phyloP scores from a whole-genome alignment of 1,284 basidiomycete species.

The Apiotrichum sp. region DNA sequence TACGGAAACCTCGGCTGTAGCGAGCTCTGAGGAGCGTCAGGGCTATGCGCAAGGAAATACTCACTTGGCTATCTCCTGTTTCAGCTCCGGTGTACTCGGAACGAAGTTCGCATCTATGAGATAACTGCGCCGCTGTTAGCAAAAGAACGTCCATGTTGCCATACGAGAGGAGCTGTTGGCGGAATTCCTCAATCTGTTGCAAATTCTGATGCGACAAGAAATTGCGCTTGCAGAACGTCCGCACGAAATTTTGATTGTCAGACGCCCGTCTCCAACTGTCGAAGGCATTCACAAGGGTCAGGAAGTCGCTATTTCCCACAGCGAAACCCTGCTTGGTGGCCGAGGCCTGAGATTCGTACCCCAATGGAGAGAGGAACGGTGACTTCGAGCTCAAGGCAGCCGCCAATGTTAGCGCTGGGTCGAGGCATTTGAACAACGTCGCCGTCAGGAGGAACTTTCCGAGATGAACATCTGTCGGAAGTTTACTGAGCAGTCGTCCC shows the following conservation, averaged over 20 bases:
- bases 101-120: conserved; percentile 86
- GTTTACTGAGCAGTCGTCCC: conserved; percentile 80
- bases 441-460: conserved; percentile 87
- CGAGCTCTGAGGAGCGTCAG: conserved; percentile 55
- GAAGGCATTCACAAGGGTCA: conserved; percentile 89
- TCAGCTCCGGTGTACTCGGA: conserved; percentile 59
- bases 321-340: conserved; percentile 76
- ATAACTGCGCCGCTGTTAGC: conserved; percentile 34
- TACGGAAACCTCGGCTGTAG: conserved; percentile 62
- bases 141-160: conserved; percentile 13
- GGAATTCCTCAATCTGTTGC: conserved; percentile 92
- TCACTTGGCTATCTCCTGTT: conserved; percentile 67
- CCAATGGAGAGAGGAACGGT: conserved; percentile 85
- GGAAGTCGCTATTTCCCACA: conserved; percentile 86
- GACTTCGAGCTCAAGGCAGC: conserved; percentile 89
- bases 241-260: conserved; percentile 56
- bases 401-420: conserved; percentile 92
- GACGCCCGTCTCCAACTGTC: conserved; percentile 78
- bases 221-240: conserved; percentile 74
- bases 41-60: conserved; percentile 7
- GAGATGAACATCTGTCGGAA: conserved; percentile 92
- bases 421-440: conserved; percentile 80
- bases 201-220: conserved; percentile 89
- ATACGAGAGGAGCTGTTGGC: conserved; percentile 84
- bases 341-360: conserved; percentile 80